These are phyloP conservation scores for Aureobasidium sp. DNA, from an alignment of 2,329 filamentous ascomycete species.

Conservation along the genomic window DNA sequence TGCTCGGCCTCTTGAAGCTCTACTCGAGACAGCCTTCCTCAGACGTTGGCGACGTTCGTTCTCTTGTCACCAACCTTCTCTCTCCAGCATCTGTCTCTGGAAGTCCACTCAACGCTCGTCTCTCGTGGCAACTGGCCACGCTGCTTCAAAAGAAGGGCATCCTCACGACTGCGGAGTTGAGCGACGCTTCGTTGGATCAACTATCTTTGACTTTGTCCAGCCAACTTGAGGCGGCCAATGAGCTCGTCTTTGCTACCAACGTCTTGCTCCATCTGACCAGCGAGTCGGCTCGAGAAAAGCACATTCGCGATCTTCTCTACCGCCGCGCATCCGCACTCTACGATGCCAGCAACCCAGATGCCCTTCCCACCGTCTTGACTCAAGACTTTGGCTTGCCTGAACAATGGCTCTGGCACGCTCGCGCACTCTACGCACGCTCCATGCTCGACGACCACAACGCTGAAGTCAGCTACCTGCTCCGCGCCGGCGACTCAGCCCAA, in stretches of 20 bases:
- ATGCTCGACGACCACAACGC: conserved; percentile 59
- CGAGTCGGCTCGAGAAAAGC: conserved; percentile 20
- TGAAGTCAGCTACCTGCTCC: conserved; percentile 74
- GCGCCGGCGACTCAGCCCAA: conserved; percentile 67
- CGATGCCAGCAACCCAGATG: conserved; percentile 60
- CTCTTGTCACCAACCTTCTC: conserved; percentile 49
- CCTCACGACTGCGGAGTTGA: conserved; percentile 18
- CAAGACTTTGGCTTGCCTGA: conserved; percentile 53
- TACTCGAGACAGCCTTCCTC: conserved; percentile 55
- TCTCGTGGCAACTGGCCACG: conserved; percentile 80
- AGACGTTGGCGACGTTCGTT: conserved; percentile 15
- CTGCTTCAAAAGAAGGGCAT: conserved; percentile 32
- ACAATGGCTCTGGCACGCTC: conserved; percentile 79
- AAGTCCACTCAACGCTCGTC: conserved; percentile 64
- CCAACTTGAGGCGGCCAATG: conserved; percentile 28
- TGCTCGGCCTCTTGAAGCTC: conserved; percentile 81
- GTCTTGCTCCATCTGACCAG: conserved; percentile 27
- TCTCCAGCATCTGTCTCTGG: conserved; percentile 70
- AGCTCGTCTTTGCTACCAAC: conserved; percentile 22
- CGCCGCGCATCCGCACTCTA: conserved; percentile 57
- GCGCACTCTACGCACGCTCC: conserved; percentile 73
- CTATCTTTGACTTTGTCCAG: conserved; percentile 48
- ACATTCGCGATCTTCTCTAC: conserved; percentile 48
- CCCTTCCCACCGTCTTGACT: conserved; percentile 20
- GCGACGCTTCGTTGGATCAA: conserved; percentile 50